phyloP scores from a whole-genome alignment of 441 rosid species.

The Capsella rubella region DNA sequence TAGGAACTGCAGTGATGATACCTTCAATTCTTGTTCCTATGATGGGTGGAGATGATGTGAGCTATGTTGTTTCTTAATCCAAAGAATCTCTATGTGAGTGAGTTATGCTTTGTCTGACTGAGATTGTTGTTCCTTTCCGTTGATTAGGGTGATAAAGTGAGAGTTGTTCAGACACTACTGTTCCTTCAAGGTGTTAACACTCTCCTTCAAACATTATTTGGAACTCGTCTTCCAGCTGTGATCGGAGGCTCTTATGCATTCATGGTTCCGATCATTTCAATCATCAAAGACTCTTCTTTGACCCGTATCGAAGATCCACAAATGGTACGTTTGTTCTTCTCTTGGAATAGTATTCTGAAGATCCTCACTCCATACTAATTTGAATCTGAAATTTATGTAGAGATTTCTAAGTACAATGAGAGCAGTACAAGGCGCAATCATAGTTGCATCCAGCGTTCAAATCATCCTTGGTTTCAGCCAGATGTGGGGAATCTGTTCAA shows the following conservation, averaged over 20 bases:
- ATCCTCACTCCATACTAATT: background rate
- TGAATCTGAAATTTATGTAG: slow-evolving; percentile 46
- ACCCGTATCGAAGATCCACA: slow-evolving; percentile 72
- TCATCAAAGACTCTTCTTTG: slow-evolving; percentile 85
- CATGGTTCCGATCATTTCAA: slow-evolving; percentile 96
- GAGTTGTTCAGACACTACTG: slow-evolving; percentile 93
- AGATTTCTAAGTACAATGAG: slow-evolving; percentile 94
- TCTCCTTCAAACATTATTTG: slow-evolving; percentile 89
- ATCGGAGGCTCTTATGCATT: slow-evolving; percentile 97
- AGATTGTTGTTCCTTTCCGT: background rate
- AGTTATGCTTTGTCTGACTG: slow-evolving; percentile 2
- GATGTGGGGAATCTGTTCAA: slow-evolving; percentile 95
- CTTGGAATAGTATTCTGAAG: background rate
- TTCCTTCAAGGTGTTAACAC: slow-evolving; percentile 96
- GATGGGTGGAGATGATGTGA: slow-evolving; percentile 97
- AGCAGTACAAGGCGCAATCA: slow-evolving; percentile 98
- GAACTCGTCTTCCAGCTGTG: slow-evolving; percentile 93
- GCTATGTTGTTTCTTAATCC: slow-evolving; percentile 32
- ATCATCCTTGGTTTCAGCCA: slow-evolving; percentile 97
- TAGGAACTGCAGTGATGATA: slow-evolving; percentile 99
- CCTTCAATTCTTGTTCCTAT: slow-evolving; percentile 97
- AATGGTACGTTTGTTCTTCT: slow-evolving; percentile 71
- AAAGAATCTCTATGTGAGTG: background rate
- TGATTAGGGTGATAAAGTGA: slow-evolving; percentile 90
- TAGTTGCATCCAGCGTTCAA: slow-evolving; percentile 96